Evolutionary conservation across 352 stramenopile species (phyloP).

Genomic region (Thalassiosira mediterranea): DNA sequence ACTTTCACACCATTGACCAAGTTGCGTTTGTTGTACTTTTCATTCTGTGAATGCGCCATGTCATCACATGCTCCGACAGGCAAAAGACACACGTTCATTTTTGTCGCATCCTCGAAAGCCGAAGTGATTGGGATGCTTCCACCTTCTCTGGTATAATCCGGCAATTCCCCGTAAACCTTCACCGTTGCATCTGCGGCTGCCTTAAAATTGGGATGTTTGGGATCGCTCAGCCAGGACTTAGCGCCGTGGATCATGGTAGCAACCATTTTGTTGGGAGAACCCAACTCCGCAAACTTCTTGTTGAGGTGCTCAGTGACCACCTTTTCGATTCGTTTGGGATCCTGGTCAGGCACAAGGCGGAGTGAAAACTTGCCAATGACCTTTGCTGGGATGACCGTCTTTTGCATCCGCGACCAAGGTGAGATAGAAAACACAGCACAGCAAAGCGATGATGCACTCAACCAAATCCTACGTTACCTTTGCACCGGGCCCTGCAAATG

Average conservation of each 20-base stretch:
- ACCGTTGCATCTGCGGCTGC: conserved; percentile 66
- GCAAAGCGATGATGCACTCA: too few relatives aligned
- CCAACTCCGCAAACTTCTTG: conserved; percentile 62
- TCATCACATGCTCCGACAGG: conserved; percentile 82
- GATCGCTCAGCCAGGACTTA: conserved; percentile 72
- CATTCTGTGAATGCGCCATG: conserved; percentile 84
- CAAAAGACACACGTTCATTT: conserved; percentile 83
- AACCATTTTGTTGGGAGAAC: conserved; percentile 67
- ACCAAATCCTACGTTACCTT: too few relatives aligned
- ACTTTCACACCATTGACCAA: conserved; percentile 61
- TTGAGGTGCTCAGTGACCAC: conserved; percentile 70
- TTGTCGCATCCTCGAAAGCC: conserved; percentile 76
- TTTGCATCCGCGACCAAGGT: neutral
- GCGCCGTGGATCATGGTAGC: conserved; percentile 72
- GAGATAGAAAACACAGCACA: conserved; percentile 16
- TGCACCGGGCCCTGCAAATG: conserved; percentile 74
- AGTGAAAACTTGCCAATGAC: conserved; percentile 81
- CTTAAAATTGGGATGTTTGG: conserved; percentile 81
- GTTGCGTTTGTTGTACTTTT: conserved; percentile 80
- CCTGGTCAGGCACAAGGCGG: conserved; percentile 79
- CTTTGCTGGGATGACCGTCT: conserved; percentile 43
- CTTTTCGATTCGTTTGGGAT: conserved; percentile 67
- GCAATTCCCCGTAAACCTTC: conserved; percentile 67
- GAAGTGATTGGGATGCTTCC: conserved; percentile 81
- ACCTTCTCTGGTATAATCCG: conserved; percentile 82